Percentiles rank a stretch among this genome's conserved stretches.
Evolutionary conservation across 208 protist species (phyloP).

Genomic region (Leishmania arabica): DNA sequence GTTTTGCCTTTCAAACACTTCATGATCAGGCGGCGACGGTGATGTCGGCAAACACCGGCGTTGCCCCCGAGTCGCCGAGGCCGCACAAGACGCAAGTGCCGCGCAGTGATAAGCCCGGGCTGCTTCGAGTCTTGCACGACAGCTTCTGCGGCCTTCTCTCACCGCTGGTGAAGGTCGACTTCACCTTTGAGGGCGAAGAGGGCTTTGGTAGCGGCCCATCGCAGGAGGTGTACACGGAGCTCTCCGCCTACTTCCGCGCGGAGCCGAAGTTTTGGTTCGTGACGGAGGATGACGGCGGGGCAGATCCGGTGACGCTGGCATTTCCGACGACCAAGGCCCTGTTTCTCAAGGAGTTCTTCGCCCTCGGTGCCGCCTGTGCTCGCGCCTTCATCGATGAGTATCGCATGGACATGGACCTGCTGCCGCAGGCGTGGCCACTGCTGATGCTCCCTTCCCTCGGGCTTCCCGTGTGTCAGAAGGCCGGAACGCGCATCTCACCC

Average conservation of each 20-base stretch:
- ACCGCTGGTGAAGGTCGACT: conserved; percentile 71
- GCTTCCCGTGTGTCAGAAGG: conserved; percentile 3
- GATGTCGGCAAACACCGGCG: conserved; percentile 58
- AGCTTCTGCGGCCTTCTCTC: conserved; percentile 51
- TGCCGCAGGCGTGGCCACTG: conserved; percentile 59
- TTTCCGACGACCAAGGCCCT: conserved; percentile 62
- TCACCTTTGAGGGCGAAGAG: conserved; percentile 79
- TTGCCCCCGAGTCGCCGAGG: conserved; percentile 23
- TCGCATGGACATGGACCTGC: conserved; percentile 57
- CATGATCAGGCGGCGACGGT: conserved; percentile 55
- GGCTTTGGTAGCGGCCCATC: conserved; percentile 86
- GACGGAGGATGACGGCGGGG: conserved; percentile 52
- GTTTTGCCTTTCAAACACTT: conserved; percentile 72
- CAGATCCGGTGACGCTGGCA: conserved; percentile 25
- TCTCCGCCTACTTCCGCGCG: conserved; percentile 49
- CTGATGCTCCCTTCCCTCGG: conserved; percentile 32
- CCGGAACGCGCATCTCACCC: not conserved
- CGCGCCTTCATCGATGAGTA: conserved; percentile 84
- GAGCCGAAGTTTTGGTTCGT: conserved; percentile 58
- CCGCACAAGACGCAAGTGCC: conserved; percentile 47
- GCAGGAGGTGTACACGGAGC: conserved; percentile 86
- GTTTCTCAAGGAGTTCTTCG: conserved; percentile 63
- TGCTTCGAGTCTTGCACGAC: conserved; percentile 42
- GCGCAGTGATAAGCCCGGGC: conserved; percentile 36
- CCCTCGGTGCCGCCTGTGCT: conserved; percentile 68